Evolutionary conservation across 2,329 filamentous ascomycete genomes (phyloP).

Genomic region (Botrytis galanthina): DNA sequence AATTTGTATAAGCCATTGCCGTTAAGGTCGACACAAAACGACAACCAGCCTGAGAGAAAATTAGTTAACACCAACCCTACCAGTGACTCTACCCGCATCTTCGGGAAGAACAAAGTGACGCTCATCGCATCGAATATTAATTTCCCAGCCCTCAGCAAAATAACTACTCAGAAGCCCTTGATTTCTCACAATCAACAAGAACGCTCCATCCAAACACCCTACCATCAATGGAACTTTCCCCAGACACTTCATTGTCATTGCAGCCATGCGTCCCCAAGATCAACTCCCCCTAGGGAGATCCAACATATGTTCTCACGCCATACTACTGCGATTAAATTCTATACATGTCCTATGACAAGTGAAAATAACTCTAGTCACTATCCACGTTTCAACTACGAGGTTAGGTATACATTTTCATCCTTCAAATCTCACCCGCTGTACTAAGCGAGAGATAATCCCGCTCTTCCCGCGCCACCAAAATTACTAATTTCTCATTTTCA

Average conservation of each 20-base stretch:
- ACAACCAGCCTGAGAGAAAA: no score
- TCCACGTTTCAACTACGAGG: no score
- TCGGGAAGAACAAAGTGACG: background rate
- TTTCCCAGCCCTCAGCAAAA: no score
- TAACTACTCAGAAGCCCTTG: background rate
- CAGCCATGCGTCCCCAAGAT: no score
- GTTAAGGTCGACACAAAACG: no score
- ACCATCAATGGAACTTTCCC: background rate
- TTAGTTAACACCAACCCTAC: no score
- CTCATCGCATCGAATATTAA: background rate
- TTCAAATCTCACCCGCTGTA: background rate
- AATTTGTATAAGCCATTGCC: no score
- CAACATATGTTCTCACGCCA: background rate
- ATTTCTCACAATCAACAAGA: background rate
- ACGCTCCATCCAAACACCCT: background rate
- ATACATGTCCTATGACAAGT: accelerated
- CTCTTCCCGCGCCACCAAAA: background rate
- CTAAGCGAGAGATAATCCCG: background rate
- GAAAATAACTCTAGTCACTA: background rate
- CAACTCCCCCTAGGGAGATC: background rate
- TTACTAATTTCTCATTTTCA: background rate
- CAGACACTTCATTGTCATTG: no score
- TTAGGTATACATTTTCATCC: background rate
- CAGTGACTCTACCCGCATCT: no score
- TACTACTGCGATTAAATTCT: background rate